phyloP scores from a whole-genome alignment of 208 protist species.

The Wallacemonas sp. region DNA sequence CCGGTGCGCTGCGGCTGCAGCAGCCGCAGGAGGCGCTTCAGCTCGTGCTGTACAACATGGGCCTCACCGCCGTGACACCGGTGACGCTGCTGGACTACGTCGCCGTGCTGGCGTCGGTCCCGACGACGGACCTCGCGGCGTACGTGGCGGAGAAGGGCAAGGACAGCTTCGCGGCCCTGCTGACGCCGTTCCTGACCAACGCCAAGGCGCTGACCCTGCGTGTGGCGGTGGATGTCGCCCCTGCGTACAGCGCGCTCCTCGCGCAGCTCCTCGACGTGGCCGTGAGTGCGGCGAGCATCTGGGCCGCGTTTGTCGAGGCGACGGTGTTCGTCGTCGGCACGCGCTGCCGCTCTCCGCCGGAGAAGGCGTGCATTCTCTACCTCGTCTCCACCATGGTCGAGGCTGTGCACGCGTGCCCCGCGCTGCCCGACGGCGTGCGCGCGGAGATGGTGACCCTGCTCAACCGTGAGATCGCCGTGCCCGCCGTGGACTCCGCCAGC shows the following conservation, averaged over 20 bases:
- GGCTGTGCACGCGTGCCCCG: slow-evolving; percentile 24
- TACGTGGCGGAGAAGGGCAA: slow-evolving; percentile 48
- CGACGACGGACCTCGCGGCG: slow-evolving; percentile 30
- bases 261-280: slow-evolving; percentile 34
- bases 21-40: slow-evolving; percentile 49
- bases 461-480: slow-evolving; percentile 64
- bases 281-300: slow-evolving; percentile 7
- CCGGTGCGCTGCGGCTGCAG: slow-evolving; percentile 43
- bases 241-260: slow-evolving; percentile 30
- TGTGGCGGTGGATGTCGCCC: slow-evolving; percentile 44
- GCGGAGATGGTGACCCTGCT: slow-evolving; percentile 48
- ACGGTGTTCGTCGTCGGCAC: slow-evolving; percentile 46
- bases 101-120: slow-evolving; percentile 40
- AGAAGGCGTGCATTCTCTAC: slow-evolving; percentile 73
- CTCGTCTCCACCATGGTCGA: slow-evolving; percentile 53
- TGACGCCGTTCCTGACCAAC: slow-evolving; percentile 79
- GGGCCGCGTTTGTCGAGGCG: slow-evolving; percentile 44
- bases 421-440: not conserved
- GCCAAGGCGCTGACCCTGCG: slow-evolving; percentile 50
- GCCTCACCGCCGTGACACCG: slow-evolving; percentile 49
- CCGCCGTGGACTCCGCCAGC: slow-evolving; percentile 50
- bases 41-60: slow-evolving; percentile 72
- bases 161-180: slow-evolving; percentile 61
- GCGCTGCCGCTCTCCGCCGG: slow-evolving; percentile 65
- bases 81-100: slow-evolving; percentile 59